phyloP scores from a whole-genome alignment of 768 basidiomycete genomes.

The Tylopilus intermedius region DNA sequence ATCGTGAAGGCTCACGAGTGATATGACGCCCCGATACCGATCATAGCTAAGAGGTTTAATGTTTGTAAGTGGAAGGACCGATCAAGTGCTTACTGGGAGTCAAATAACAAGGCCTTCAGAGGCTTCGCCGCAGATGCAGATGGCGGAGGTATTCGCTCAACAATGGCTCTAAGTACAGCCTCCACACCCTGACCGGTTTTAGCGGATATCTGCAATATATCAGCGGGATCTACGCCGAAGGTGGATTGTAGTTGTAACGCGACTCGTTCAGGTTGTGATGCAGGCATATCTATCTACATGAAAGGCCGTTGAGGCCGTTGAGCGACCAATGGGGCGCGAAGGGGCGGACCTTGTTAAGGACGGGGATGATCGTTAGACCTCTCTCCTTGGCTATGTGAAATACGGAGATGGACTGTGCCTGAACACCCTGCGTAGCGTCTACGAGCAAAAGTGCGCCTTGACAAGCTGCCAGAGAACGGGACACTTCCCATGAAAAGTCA shows the following conservation, averaged over 20 bases:
- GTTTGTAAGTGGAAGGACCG: neutral
- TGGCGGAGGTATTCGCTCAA: slow-evolving; percentile 84
- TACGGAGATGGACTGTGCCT: slow-evolving; percentile 95
- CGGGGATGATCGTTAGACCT: slow-evolving; percentile 79
- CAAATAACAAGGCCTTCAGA: slow-evolving; percentile 86
- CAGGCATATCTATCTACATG: slow-evolving; percentile 83
- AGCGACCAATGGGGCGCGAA: neutral
- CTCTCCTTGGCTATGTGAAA: slow-evolving; percentile 83
- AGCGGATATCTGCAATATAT: slow-evolving; percentile 80
- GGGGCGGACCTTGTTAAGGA: slow-evolving; percentile 77
- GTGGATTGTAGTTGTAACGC: slow-evolving; percentile 76
- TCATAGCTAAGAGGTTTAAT: slow-evolving; percentile 63
- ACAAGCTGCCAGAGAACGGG: slow-evolving; percentile 85
- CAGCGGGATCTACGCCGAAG: slow-evolving; percentile 71
- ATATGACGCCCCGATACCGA: slow-evolving; percentile 92
- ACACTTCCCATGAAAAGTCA: slow-evolving; percentile 97
- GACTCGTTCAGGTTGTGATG: slow-evolving; percentile 77
- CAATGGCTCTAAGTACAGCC: slow-evolving; percentile 69
- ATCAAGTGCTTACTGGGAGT: slow-evolving; percentile 68
- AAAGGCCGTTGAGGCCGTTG: neutral
- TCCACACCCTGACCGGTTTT: slow-evolving; percentile 88
- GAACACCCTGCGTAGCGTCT: slow-evolving; percentile 96
- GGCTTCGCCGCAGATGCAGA: slow-evolving; percentile 45
- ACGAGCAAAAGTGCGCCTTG: slow-evolving; percentile 87
- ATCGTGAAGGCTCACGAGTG: slow-evolving; percentile 74